Evolutionary conservation across 768 basidiomycete genomes (phyloP), one percentile per base, ranked within the genome.

Genomic region (Tulasnella calospora): DNA sequence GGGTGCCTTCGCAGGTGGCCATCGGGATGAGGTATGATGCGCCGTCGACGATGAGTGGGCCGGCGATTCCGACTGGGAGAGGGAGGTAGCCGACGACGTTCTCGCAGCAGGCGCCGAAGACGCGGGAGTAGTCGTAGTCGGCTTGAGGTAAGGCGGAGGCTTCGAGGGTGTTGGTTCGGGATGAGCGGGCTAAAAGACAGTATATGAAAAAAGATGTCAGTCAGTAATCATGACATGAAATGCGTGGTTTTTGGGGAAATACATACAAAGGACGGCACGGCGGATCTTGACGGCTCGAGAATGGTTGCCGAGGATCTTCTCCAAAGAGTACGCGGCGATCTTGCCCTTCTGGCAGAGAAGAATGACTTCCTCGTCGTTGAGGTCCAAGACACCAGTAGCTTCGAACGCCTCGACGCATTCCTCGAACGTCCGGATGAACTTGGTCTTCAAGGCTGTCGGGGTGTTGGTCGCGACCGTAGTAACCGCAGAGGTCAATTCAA

Each of bases 1-100:
- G 90, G 0, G 98, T 99, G 79, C 98, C 98, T 84, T 99, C 98
- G n/a, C 97, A 96, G 5, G 98, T 99, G 67, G 98, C 98, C 98
- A 99, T 99, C 9, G 98, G 98, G 82, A 99, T 96, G 55, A 91
- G 97, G 82, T 91, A 91, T 69, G 91, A 85, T 57, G 88, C 85
- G 36, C 94, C 95, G 82, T 99, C 97, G 83, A 99, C 89, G 69
- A 89, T 93, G 51, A 99, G 90, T 2, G 98, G 98, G 2, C 98
- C 98, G 15, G 98, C 98, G 79, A 99, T 92, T 81, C 98, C 98
- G 74, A 99, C 91, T 0, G 98, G 98, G 47, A 99, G 85, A 51
- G 97, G 98, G 84, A 98, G 95, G 84, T 94, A 99, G 36, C 98
- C 98, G 70, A 99, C 90, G 74, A 99, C 98, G 84, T 99, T 99